phyloP scores from a whole-genome alignment of 371 early-diverging fungal genomes.

The Rhizopus stolonifer region DNA sequence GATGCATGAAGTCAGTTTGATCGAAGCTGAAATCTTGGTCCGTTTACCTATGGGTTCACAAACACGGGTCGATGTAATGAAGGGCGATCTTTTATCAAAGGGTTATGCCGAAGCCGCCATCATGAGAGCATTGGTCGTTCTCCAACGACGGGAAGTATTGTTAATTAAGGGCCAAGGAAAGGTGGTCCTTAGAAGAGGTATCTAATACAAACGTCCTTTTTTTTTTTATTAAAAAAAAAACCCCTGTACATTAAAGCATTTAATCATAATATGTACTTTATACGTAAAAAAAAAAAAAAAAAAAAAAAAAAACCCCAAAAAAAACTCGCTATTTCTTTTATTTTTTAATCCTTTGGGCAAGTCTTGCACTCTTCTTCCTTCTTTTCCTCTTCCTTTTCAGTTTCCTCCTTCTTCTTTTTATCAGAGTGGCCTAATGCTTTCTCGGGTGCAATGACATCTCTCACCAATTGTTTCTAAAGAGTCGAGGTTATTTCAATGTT shows the following conservation, averaged over 20 bases:
- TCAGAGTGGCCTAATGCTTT: conserved; percentile 68
- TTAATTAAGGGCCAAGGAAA: conserved; percentile 82
- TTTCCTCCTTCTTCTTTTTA: conserved; percentile 15
- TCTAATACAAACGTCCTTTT: conserved; percentile 19
- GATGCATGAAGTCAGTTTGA: conserved; percentile 69
- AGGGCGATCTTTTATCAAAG: conserved; percentile 61
- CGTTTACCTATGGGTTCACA: conserved; percentile 91
- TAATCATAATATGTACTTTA: neutral
- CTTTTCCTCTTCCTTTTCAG: conserved; percentile 1
- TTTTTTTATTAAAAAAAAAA: conserved; percentile 2
- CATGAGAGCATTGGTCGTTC: conserved; percentile 73
- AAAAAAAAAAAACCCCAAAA: no score
- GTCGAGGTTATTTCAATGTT: neutral
- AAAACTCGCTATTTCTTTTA: no score
- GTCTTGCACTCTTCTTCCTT: conserved; percentile 12
- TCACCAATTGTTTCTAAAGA: conserved; percentile 64
- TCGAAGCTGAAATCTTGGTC: conserved; percentile 81
- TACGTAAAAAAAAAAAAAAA: no score
- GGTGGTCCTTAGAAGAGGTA: conserved; percentile 31
- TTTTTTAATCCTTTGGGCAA: conserved; percentile 10
- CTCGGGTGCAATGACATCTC: conserved; percentile 64
- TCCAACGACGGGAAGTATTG: conserved; percentile 85
- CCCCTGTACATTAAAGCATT: neutral
- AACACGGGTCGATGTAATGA: conserved; percentile 71
- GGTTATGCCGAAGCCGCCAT: conserved; percentile 74